These are phyloP conservation scores for Schwanniomyces pseudopolymorphus DNA, from an alignment of 805 yeast genomes.

Conservation along the genomic window DNA sequence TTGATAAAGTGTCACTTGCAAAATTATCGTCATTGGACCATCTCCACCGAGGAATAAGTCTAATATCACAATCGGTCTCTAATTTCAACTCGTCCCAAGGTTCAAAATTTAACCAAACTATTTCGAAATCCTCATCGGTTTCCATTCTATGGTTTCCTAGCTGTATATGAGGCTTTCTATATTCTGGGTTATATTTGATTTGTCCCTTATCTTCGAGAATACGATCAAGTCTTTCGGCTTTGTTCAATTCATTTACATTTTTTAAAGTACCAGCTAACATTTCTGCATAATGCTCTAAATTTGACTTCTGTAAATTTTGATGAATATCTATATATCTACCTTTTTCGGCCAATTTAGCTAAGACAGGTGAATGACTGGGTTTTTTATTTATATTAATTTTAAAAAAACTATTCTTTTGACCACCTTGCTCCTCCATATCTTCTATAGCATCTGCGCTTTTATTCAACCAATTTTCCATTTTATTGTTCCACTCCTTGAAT, in stretches of 20 bases:
- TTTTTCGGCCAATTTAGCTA: slow-evolving; percentile 12
- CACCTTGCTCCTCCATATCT: neutral
- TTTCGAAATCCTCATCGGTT: slow-evolving; percentile 42
- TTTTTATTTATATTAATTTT: neutral
- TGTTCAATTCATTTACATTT: slow-evolving; percentile 36
- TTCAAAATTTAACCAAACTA: slow-evolving; percentile 43
- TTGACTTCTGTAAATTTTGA: slow-evolving; percentile 22
- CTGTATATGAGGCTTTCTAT: slow-evolving; percentile 34
- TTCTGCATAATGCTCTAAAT: slow-evolving; percentile 15
- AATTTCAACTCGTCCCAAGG: slow-evolving; percentile 45
- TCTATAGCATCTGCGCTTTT: slow-evolving; percentile 12
- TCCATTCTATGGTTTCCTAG: slow-evolving; percentile 37
- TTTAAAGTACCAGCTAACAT: slow-evolving; percentile 25
- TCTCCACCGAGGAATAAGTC: slow-evolving; percentile 32
- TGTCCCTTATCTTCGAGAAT: slow-evolving; percentile 31
- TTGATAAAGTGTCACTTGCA: neutral
- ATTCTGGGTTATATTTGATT: slow-evolving; percentile 24
- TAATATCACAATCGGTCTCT: slow-evolving; percentile 39
- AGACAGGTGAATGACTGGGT: slow-evolving; percentile 6
- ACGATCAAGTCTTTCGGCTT: slow-evolving; percentile 33
- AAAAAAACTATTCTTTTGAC: neutral
- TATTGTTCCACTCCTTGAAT: slow-evolving; percentile 31
- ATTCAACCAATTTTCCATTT: slow-evolving; percentile 19
- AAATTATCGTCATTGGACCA: slow-evolving; percentile 9
- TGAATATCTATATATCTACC: slow-evolving; percentile 33